Percentiles rank a stretch among this genome's conserved stretches.
phyloP scores from a whole-genome alignment of 2,329 filamentous ascomycete genomes.

The Exophiala bonariae region DNA sequence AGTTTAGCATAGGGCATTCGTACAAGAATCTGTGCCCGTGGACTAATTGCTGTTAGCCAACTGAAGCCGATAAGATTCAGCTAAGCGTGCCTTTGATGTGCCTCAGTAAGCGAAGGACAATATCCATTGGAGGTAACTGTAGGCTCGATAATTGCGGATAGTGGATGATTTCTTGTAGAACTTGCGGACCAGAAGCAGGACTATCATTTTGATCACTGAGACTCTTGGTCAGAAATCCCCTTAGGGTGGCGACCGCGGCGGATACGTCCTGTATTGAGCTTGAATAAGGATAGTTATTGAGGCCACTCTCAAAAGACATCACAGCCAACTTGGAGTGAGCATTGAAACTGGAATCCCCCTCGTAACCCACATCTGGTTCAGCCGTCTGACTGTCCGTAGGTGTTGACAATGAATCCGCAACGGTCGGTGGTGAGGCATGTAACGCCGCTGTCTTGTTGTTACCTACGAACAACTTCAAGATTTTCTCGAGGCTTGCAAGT shows the following conservation, averaged over 20 bases:
- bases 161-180: slow-evolving; percentile 8
- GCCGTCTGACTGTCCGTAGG: slow-evolving; percentile 31
- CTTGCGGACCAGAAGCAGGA: background rate
- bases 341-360: slow-evolving; percentile 51
- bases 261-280: slow-evolving; percentile 9
- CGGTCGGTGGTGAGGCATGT: slow-evolving; percentile 8
- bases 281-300: slow-evolving; percentile 5
- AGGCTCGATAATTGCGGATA: slow-evolving; percentile 14
- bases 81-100: slow-evolving; percentile 11
- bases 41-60: slow-evolving; percentile 4
- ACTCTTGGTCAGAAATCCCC: slow-evolving; percentile 11
- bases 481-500: slow-evolving; percentile 48
- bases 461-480: slow-evolving; percentile 38
- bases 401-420: slow-evolving; percentile 13
- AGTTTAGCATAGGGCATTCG: slow-evolving; percentile 28
- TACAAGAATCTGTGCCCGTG: slow-evolving; percentile 21
- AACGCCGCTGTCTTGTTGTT: slow-evolving; percentile 25
- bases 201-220: background rate
- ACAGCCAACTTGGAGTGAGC: slow-evolving; percentile 48
- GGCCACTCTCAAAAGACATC: slow-evolving; percentile 14
- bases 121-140: slow-evolving; percentile 12
- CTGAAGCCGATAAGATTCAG: background rate
- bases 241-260: slow-evolving; percentile 13
- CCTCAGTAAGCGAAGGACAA: slow-evolving; percentile 14
- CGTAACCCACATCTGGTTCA: slow-evolving; percentile 38